These are phyloP conservation scores for Penicillium coffeae DNA, from an alignment of 495 filamentous ascomycete species.

Conservation along the genomic window DNA sequence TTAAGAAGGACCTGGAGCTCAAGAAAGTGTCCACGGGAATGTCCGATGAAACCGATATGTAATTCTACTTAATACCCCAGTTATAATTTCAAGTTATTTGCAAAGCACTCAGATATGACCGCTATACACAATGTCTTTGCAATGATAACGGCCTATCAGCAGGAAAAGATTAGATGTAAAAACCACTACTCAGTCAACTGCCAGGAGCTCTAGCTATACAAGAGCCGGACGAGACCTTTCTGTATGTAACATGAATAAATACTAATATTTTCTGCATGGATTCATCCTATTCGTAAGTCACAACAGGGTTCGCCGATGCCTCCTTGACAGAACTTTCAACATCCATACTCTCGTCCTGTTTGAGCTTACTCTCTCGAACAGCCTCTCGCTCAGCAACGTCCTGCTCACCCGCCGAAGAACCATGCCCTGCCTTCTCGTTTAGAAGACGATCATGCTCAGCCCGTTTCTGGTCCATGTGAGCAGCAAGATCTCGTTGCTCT, in stretches of 20 bases:
- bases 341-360: slow-evolving; percentile 28
- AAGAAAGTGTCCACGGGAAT: slow-evolving; percentile 49
- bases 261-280: background rate
- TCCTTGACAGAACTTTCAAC: slow-evolving; percentile 24
- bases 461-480: slow-evolving; percentile 44
- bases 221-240: too few relatives aligned
- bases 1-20: slow-evolving; percentile 45
- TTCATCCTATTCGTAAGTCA: background rate
- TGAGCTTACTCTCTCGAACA: slow-evolving; percentile 28
- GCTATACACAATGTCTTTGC: background rate
- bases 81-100: background rate
- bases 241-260: background rate
- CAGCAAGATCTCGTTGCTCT: slow-evolving; percentile 33
- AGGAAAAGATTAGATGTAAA: too few relatives aligned
- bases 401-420: slow-evolving; percentile 14
- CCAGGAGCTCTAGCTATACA: too few relatives aligned
- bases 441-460: slow-evolving; percentile 42
- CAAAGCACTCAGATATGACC: background rate
- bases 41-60: slow-evolving; percentile 6
- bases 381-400: slow-evolving; percentile 27
- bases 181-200: too few relatives aligned
- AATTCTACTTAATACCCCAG: background rate
- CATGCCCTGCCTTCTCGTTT: slow-evolving; percentile 27
- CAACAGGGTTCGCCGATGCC: slow-evolving; percentile 30
- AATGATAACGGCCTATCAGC: too few relatives aligned